Base-by-base conservation (phyloP, 257 asterid species). In the Henckelia pumila region DNA sequence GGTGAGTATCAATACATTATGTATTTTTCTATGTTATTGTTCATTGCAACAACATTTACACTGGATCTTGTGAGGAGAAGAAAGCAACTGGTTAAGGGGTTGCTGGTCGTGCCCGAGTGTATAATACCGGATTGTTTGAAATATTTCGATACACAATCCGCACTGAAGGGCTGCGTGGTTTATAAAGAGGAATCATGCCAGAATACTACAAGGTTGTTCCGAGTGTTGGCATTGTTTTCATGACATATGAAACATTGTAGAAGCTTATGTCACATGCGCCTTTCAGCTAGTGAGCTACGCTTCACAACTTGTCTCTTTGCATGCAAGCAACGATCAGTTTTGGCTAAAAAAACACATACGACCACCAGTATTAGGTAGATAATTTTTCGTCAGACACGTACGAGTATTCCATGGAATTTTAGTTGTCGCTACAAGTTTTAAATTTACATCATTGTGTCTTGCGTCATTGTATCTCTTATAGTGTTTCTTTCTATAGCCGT, bases 121-220 rank as follows among this genome's bases (percentile, higher is more conserved):
- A 92, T 71, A 88, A 84, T 23, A 79, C 86, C 16, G 98, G 98
- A 32, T 64, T 92, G 32, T 32, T 81, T 20, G 98, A 96, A 64
- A 80, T 90, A 29, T 82, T 92, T 75, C 65, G 75, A 66, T 89
- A 84, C 71, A 92, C 89, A 35, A 14, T 88, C 64, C 80, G 76
- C 9, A 40, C 63, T 20, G 98, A 92, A 88, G 98, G 98, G 25
- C 50, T 92, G 0, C 86, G 82, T 16, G 98, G 97, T n/a, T 73
- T 92, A 70, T 92, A 92, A 44, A 84, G 97, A 79, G 98, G 98
- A 57, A 92, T 92, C 74, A 57, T 92, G 89, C 97, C 98, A 0
- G 98, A 92, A 76, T 89, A 87, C 73, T 92, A 84, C 88, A 92
- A 92, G 75, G 98, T 92, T 65, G 95, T 92, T 61, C 98, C 98